These are phyloP conservation scores for Heliamphora pulchella DNA, from an alignment of 179 eudicot genomes.

Conservation along the genomic window DNA sequence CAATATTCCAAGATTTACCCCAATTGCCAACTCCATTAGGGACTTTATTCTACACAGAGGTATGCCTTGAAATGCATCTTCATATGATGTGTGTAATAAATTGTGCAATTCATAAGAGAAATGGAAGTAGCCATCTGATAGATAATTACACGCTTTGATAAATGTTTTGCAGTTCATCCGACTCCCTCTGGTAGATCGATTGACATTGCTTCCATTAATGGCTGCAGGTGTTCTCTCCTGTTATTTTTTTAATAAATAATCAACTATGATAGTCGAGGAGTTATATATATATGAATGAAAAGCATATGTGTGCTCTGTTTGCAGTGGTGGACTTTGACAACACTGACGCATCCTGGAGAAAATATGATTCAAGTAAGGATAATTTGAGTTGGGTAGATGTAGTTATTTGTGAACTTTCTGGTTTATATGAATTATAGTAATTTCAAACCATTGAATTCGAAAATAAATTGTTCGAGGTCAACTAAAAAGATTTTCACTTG, in stretches of 20 bases:
- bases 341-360: conserved; percentile 65
- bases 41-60: conserved; percentile 46
- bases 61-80: conserved; percentile 16
- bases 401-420: background rate
- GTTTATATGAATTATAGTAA: background rate
- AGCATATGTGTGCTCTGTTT: conserved; percentile 5
- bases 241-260: background rate
- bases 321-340: conserved; percentile 73
- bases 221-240: conserved; percentile 53
- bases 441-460: background rate
- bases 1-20: conserved; percentile 49
- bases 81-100: background rate
- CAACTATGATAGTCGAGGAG: background rate
- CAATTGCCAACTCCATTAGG: conserved; percentile 69
- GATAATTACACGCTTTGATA: conserved; percentile 12
- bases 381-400: background rate
- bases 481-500: conserved; percentile 19
- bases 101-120: background rate
- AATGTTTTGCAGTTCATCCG: conserved; percentile 44
- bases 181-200: conserved; percentile 47
- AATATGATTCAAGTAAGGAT: conserved; percentile 57
- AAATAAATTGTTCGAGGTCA: background rate
- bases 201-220: conserved; percentile 56
- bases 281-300: background rate
- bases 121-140: background rate